Evolutionary conservation across 306 rosid species (phyloP).

Genomic region (Senna siamea): DNA sequence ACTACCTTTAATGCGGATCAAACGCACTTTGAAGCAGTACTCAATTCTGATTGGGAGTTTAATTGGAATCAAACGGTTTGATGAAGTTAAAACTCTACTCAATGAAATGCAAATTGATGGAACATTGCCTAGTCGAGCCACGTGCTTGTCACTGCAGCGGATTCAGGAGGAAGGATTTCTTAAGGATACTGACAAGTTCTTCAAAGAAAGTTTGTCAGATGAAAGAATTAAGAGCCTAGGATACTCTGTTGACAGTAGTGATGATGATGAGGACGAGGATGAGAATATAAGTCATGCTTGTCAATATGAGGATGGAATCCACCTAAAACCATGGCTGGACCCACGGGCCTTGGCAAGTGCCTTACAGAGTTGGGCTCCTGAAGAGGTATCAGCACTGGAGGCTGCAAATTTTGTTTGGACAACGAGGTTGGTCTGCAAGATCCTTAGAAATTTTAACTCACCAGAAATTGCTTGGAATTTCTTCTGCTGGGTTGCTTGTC

Average conservation of each 20-base stretch:
- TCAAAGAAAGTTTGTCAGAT: constrained; percentile 55
- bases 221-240: constrained; percentile 56
- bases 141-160: constrained; percentile 54
- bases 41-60: constrained; percentile 57
- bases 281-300: constrained; percentile 34
- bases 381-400: constrained; percentile 70
- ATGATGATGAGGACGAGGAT: constrained; percentile 44
- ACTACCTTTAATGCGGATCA: constrained; percentile 73
- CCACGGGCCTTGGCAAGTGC: constrained; percentile 76
- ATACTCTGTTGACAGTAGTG: constrained; percentile 47
- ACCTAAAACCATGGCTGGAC: constrained; percentile 78
- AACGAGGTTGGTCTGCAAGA: constrained; percentile 73
- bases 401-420: constrained; percentile 78
- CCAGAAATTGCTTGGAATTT: constrained; percentile 83
- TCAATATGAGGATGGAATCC: constrained; percentile 42
- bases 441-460: constrained; percentile 63
- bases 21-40: constrained; percentile 66
- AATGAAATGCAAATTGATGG: constrained; percentile 77
- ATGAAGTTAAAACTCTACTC: constrained; percentile 53
- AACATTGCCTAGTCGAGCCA: constrained; percentile 61
- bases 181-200: constrained; percentile 48
- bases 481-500: constrained; percentile 80
- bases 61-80: constrained; percentile 51
- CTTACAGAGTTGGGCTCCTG: constrained; percentile 64
- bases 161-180: constrained; percentile 61